A percentile compares a stretch with the other conserved stretches of the same genome.
Conservation (phyloP, 78 protist genomes). For the Dictyostelium brefeldianum region DNA sequence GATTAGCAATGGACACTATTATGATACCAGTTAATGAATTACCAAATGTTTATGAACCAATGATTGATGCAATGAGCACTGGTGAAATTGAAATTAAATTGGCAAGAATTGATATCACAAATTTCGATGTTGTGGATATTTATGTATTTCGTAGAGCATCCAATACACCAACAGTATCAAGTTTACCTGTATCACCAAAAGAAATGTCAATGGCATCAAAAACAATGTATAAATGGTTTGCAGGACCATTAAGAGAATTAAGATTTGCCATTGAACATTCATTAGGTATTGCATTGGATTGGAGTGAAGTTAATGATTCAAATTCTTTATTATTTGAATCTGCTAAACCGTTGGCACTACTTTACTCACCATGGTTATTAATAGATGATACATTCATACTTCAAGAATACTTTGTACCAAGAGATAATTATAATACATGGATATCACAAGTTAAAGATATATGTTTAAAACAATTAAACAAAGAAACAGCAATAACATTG, state of each 20-base stretch:
- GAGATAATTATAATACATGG: too few relatives aligned
- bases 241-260: constrained; percentile 19
- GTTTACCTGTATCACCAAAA: constrained; percentile 33
- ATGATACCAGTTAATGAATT: background rate
- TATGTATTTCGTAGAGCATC: constrained; percentile 45
- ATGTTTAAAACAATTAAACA: too few relatives aligned
- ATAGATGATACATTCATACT: constrained; percentile 83
- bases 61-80: background rate
- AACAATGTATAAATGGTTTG: constrained; percentile 76
- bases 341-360: constrained; percentile 76
- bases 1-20: constrained; percentile 1
- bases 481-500: too few relatives aligned
- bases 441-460: too few relatives aligned
- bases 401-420: constrained; percentile 86
- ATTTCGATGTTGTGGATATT: constrained; percentile 10
- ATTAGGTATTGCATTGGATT: constrained; percentile 68
- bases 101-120: constrained; percentile 60
- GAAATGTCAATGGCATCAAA: constrained; percentile 16
- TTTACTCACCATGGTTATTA: constrained; percentile 28
- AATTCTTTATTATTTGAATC: constrained; percentile 70
- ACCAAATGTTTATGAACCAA: background rate
- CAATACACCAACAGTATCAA: background rate
- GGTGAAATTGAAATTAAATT: constrained; percentile 65
- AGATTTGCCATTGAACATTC: constrained; percentile 65
- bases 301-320: constrained; percentile 70